Conservation (phyloP, 768 basidiomycete species). For the Ramaria sp. region DNA sequence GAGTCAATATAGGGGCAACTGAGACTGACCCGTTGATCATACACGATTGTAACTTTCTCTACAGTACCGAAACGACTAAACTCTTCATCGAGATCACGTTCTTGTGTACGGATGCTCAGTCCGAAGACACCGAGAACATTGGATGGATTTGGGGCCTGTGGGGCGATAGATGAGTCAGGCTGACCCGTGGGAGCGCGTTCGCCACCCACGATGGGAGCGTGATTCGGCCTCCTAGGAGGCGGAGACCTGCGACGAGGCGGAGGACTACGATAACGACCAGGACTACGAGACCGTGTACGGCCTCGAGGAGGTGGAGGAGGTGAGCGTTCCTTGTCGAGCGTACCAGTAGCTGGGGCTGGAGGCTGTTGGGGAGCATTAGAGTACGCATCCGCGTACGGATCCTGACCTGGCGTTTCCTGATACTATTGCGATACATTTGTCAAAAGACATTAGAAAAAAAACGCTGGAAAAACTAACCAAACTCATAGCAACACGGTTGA, state of each 20-base stretch:
- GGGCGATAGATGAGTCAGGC: constrained; percentile 18
- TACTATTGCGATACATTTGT: constrained; percentile 36
- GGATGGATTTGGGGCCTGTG: constrained; percentile 78
- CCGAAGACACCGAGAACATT: constrained; percentile 96
- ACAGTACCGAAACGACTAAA: constrained; percentile 83
- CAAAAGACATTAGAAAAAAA: constrained; percentile 11
- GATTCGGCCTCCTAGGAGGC: constrained; percentile 50
- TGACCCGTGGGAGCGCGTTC: not conserved
- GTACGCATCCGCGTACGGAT: constrained; percentile 79
- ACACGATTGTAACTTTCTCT: constrained; percentile 93
- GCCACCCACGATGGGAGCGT: constrained; percentile 63
- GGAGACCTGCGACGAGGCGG: constrained; percentile 51
- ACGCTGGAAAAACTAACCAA: constrained; percentile 9
- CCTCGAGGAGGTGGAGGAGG: constrained; percentile 34
- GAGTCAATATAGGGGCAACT: not conserved
- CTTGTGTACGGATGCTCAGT: constrained; percentile 88
- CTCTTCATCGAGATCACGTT: constrained; percentile 90
- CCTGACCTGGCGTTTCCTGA: constrained; percentile 45
- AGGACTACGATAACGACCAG: constrained; percentile 49
- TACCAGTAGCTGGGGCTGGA: constrained; percentile 28
- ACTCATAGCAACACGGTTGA: constrained; percentile 31
- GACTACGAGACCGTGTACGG: constrained; percentile 69
- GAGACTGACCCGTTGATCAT: constrained; percentile 81
- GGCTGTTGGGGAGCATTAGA: constrained; percentile 43
- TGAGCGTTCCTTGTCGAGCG: constrained; percentile 37